Conservation (phyloP, 768 basidiomycete species). For the Russula abietina region DNA sequence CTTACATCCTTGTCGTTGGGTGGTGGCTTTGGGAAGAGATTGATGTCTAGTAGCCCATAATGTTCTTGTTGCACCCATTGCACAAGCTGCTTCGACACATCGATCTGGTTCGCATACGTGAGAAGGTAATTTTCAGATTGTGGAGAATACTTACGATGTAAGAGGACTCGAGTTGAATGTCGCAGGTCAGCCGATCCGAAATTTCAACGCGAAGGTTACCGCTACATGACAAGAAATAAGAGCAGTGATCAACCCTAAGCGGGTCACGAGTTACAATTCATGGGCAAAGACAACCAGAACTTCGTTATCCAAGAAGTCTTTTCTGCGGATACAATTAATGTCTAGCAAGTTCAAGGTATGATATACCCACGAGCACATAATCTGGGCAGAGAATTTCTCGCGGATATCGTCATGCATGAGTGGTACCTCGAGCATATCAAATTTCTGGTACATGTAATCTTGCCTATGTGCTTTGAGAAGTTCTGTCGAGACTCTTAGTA, state of each 20-base stretch:
- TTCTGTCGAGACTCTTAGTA: constrained; percentile 39
- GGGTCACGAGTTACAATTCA: constrained; percentile 62
- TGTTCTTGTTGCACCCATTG: constrained; percentile 63
- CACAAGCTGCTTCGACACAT: constrained; percentile 75
- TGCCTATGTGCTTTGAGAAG: constrained; percentile 88
- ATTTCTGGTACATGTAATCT: constrained; percentile 67
- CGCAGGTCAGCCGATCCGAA: constrained; percentile 62
- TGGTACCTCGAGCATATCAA: constrained; percentile 78
- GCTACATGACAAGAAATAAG: constrained; percentile 36
- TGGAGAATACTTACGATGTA: constrained; percentile 56
- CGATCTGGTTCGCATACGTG: constrained; percentile 52
- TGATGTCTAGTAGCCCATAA: constrained; percentile 81
- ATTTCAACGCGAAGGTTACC: constrained; percentile 84
- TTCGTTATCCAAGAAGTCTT: constrained; percentile 68
- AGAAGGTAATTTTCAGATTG: neutral
- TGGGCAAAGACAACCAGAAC: constrained; percentile 86
- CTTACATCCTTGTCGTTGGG: constrained; percentile 21
- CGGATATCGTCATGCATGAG: constrained; percentile 61
- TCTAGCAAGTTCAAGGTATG: neutral
- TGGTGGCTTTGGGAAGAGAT: constrained; percentile 56
- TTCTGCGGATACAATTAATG: constrained; percentile 36
- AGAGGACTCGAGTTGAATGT: constrained; percentile 73
- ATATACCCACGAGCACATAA: constrained; percentile 80
- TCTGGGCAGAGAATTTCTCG: constrained; percentile 69
- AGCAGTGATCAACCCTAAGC: neutral